These are phyloP conservation scores for Heterobasidion irregulare DNA, from an alignment of 1,284 basidiomycete species.

Conservation along the genomic window DNA sequence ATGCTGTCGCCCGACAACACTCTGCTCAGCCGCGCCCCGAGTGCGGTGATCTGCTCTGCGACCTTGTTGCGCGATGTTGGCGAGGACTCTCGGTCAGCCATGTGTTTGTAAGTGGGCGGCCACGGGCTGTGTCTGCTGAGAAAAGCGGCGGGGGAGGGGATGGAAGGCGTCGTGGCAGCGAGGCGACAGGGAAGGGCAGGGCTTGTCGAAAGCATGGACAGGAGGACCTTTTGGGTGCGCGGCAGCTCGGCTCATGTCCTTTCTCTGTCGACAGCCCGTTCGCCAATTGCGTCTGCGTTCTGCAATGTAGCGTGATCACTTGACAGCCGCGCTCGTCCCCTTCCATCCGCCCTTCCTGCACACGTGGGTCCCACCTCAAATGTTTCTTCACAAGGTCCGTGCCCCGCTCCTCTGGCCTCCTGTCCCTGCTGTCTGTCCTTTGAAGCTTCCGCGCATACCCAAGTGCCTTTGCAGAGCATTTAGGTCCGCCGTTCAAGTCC, in stretches of 20 bases:
- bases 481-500: too few species aligned
- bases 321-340: not conserved
- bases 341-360: not conserved
- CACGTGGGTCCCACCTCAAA: not conserved
- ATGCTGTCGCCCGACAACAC: not conserved
- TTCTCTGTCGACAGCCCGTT: not conserved
- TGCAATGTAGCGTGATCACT: slow-evolving; percentile 2
- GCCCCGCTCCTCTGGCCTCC: too few species aligned
- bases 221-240: not conserved
- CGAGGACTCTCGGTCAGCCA: not conserved
- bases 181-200: not conserved
- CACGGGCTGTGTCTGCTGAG: not conserved
- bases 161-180: not conserved
- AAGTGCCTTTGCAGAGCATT: too few species aligned
- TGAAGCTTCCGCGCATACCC: too few species aligned
- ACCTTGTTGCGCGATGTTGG: not conserved
- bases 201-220: not conserved
- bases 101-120: not conserved
- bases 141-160: not conserved
- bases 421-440: too few species aligned
- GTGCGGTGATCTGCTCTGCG: slow-evolving; percentile 1
- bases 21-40: not conserved
- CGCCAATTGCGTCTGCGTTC: not conserved
- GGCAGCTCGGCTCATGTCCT: not conserved
- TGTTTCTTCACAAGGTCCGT: not conserved